Evolutionary conservation across 2,329 filamentous ascomycete genomes (phyloP), one percentile per base, ranked within the genome.

Genomic region (Trichophyton simii): DNA sequence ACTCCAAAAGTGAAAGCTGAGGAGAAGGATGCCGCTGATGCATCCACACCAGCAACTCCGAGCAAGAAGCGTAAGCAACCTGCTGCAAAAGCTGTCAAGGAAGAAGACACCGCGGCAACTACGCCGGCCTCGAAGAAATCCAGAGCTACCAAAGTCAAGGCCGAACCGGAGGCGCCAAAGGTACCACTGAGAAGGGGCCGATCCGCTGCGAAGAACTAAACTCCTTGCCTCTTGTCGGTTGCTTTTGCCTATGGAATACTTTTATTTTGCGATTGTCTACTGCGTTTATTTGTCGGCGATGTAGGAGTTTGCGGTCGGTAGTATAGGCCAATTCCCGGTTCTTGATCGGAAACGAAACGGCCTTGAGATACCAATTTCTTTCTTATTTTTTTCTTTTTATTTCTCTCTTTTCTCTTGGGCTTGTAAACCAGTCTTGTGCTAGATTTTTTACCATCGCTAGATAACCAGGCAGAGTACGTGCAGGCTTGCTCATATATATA

Each of bases 141-240:
- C 5, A 58, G 22, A 7, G 55, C 55, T 22, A 55, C 52, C 9
- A 55, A 4, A 8, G 55, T 15, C 34, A 41, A 42, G 8, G 13
- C 36, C 15, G 22, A 20, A 8, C 18, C 55, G 0, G 55, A 58
- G 41, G 55, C 57, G 25, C 5, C 55, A 31, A 48, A 41, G 15
- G 55, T 50, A 11, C 44, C 60, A 4, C 28, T 65, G 25, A 59
- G 63, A 63, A 60, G 63, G 58, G 63, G 63, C 7, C 63, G 63
- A 13, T 65, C 63, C 11, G 63, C 63, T 1, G 22, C 48, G 22
- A 61, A 59, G 38, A 61, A 62, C 46, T 61, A 54, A 59, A 15
- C 20, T 13, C 3, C 6, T 18, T 46, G 3, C 18, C 25, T 36
- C 15, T 20, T 59, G 20, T 5, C 38, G 8, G 42, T 15, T 18